A percentile compares a stretch with the other conserved stretches of the same genome.
These are phyloP conservation scores for Rosa persica DNA, from an alignment of 306 rosid species.

Conservation along the genomic window DNA sequence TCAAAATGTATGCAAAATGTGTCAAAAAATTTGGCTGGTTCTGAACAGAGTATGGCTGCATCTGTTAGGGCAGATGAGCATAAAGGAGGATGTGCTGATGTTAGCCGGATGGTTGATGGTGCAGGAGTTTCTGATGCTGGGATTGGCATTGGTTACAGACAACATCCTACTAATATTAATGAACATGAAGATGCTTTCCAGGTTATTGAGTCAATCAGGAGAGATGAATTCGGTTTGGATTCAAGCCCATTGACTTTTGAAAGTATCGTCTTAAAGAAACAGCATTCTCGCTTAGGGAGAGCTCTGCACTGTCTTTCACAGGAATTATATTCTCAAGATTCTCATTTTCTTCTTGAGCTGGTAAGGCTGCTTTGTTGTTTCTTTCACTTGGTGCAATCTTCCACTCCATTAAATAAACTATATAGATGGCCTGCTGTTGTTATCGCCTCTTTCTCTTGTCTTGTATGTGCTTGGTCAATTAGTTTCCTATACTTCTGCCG, in stretches of 20 bases:
- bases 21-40: constrained; percentile 28
- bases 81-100: constrained; percentile 28
- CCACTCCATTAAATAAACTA: background rate
- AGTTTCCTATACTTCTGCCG: no score
- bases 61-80: constrained; percentile 26
- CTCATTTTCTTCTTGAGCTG: constrained; percentile 96
- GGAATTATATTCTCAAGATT: constrained; percentile 94
- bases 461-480: background rate
- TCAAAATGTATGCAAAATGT: constrained; percentile 32
- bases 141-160: constrained; percentile 26
- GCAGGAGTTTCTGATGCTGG: constrained; percentile 35
- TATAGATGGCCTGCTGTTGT: background rate
- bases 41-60: constrained; percentile 36
- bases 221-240: constrained; percentile 92
- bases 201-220: constrained; percentile 78
- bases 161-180: constrained; percentile 28
- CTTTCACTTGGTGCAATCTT: constrained; percentile 4
- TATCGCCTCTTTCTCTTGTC: background rate
- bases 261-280: constrained; percentile 77
- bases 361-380: constrained; percentile 42
- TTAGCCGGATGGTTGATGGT: constrained; percentile 20
- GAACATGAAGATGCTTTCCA: constrained; percentile 56
- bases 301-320: constrained; percentile 98
- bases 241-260: constrained; percentile 59
- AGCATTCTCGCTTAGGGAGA: constrained; percentile 97